Base-by-base conservation (phyloP, 2,329 filamentous ascomycete species). In the Trichocomaceae sp. region DNA sequence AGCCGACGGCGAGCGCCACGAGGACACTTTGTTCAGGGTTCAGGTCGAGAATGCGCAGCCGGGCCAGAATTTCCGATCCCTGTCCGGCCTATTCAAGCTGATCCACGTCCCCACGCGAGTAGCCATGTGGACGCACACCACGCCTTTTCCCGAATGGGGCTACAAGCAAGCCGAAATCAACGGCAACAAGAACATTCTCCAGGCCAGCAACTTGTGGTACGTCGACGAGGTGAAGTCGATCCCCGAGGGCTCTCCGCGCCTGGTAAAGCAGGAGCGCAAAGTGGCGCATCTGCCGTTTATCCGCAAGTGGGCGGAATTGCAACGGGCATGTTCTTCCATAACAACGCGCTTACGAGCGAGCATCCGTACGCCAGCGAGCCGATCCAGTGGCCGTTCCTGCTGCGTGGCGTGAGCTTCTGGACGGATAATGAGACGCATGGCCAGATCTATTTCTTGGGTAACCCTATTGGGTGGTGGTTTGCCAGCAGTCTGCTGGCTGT, bases 321-420 rank as follows among this genome's bases (percentile, higher is more conserved):
- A 99, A 75, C 84, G 92, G 49, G 90, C 91, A 99, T 99, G 91
- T 99, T 99, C 81, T 92, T 88, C 81, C 93, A 99, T 80, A 99
- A 99, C 81, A 97, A 91, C 73, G 92, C 95, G 65, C 78, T 99
- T 68, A 99, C 93, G 45, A 95, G 90, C 76, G 95, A 89, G 69
- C 93, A 99, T 72, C 93, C 93, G 1, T 99, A 99, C 71, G 83
- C 93, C 41, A 96, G 90, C 64, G 86, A 91, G 69, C 93, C 93
- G 6, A 93, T 95, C 76, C 89, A 95, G 68, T 99, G 93, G 93
- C 93, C 93, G 1, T 97, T 99, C 82, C 80, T 99, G 68, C 83
- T 99, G 55, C 86, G 93, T 29, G 93, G 93, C 74, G 92, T 99
- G 63, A 96, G 90, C 74, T 99, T 99, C 85, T 99, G 93, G 93